A percentile compares a stretch with the other conserved stretches of the same genome.
Evolutionary conservation across 2,329 filamentous ascomycete species (phyloP).

Genomic region (Colletotrichum chrysophilum): DNA sequence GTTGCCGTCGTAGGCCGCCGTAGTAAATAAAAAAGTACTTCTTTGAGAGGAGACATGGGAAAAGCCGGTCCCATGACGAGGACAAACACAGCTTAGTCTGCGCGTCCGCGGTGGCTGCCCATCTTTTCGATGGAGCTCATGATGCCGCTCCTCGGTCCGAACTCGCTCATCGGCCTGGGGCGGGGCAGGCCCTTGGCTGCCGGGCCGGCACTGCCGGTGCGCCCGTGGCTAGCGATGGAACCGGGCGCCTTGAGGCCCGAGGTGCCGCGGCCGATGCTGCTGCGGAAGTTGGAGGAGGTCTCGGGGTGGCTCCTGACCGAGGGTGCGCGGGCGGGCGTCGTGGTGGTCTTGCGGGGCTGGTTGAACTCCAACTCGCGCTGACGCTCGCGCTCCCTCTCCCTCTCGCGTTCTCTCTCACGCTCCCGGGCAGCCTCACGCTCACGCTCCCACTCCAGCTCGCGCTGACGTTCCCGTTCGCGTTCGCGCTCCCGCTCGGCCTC

Average conservation of each 20-base stretch:
- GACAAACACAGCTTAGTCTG: slow-evolving; percentile 19
- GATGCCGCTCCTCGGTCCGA: slow-evolving; percentile 68
- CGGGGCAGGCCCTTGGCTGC: slow-evolving; percentile 45
- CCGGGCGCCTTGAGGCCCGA: slow-evolving; percentile 68
- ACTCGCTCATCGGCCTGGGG: slow-evolving; percentile 51
- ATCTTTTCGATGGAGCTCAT: slow-evolving; percentile 89
- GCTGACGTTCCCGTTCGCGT: neutral
- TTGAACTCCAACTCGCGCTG: neutral
- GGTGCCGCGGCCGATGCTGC: slow-evolving; percentile 56
- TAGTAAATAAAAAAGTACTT: neutral
- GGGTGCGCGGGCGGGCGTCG: slow-evolving; percentile 25
- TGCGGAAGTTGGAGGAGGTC: slow-evolving; percentile 52
- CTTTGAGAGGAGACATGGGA: neutral
- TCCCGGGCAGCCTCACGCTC: neutral
- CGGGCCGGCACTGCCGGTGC: slow-evolving; percentile 45
- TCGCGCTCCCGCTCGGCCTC: slow-evolving; percentile 5
- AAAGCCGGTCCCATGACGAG: neutral
- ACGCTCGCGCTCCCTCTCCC: slow-evolving; percentile 10
- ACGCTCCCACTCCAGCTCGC: neutral
- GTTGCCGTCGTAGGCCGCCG: slow-evolving; percentile 2
- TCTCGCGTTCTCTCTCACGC: neutral
- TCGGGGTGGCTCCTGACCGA: slow-evolving; percentile 26
- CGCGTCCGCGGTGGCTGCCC: slow-evolving; percentile 66
- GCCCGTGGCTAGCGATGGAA: slow-evolving; percentile 50
- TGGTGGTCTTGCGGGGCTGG: slow-evolving; percentile 24